Base-by-base conservation (phyloP, 352 stramenopile genomes). In the Pythium volutum region DNA sequence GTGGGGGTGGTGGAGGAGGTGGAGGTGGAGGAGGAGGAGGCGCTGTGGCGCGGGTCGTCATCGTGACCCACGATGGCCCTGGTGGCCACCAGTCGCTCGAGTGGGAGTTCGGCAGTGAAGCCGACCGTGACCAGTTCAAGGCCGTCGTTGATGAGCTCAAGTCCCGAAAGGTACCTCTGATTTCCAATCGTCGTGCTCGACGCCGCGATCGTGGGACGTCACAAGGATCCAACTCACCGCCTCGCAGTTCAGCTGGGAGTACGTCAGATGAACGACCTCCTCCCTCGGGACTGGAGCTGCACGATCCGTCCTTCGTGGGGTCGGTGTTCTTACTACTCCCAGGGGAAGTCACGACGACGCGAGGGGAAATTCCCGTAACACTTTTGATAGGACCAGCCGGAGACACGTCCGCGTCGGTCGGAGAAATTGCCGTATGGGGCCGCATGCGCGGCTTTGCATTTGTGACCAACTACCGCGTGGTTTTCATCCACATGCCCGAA, bases 391-490 rank as follows among this genome's bases (percentile, higher is more conserved):
- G 83, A 4, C 76, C 83, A 23, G 70, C 66, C 18, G 81, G 71
- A 14, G 83, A 93, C 57, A 74, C 73, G 11, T 62, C 60, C 11
- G 46, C 60, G 0, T 45, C 60, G 18, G 60, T 52, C 26, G 74
- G 75, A 31, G 84, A 93, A 27, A 70, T 69, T 3, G 76, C 84
- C 27, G 62, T 88, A 4, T 93, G 84, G 84, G 77, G 79, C 1
- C 70, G 81, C n/a, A 69, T 91, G 62, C 78, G 76, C 20, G 85
- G 83, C 11, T 70, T 79, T 54, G 54, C 93, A 2, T 65, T 71
- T 2, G 72, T 91, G 47, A 95, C 85, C 14, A 95, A 91, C 64
- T 95, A 88, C 48, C 74, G 85, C 12, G 75, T 95, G 20, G 64
- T 91, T 4, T 92, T 95, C 43, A 73, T 80, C 9, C 60, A 67